Conservation (phyloP, 192 early-diverging fungal genomes). For the Dimargaris cristalligena region DNA sequence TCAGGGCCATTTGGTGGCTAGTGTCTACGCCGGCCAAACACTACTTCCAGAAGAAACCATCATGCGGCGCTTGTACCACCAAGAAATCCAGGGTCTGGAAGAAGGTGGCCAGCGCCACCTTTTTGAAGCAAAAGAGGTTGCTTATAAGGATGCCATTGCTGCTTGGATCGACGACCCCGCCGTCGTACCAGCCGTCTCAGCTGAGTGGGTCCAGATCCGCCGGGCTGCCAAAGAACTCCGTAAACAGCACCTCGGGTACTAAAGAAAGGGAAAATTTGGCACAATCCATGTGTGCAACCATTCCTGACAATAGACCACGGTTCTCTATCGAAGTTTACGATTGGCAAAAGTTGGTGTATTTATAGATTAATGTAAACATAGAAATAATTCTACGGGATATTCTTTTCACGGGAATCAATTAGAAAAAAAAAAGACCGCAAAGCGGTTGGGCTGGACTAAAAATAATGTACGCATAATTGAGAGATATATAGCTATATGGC, state of each 20-base stretch:
- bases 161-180: slow-evolving; percentile 17
- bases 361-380: neutral
- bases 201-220: slow-evolving; percentile 15
- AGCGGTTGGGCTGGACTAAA: neutral
- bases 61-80: slow-evolving; percentile 13
- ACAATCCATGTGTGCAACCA: neutral
- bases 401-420: neutral
- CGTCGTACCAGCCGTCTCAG: slow-evolving; percentile 9
- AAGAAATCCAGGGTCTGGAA: neutral
- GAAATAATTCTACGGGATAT: neutral
- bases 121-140: slow-evolving; percentile 14
- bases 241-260: slow-evolving; percentile 17
- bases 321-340: neutral
- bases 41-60: slow-evolving; percentile 9
- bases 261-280: neutral
- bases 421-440: neutral
- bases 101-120: slow-evolving; percentile 5
- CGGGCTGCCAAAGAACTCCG: slow-evolving; percentile 11
- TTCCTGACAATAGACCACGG: neutral
- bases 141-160: slow-evolving; percentile 16
- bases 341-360: neutral
- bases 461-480: neutral
- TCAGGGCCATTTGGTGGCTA: slow-evolving; percentile 23
- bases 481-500: neutral
- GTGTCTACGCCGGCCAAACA: slow-evolving; percentile 13